phyloP scores from a whole-genome alignment of 2,329 filamentous ascomycete species.

The Lasiodiplodia sp. region DNA sequence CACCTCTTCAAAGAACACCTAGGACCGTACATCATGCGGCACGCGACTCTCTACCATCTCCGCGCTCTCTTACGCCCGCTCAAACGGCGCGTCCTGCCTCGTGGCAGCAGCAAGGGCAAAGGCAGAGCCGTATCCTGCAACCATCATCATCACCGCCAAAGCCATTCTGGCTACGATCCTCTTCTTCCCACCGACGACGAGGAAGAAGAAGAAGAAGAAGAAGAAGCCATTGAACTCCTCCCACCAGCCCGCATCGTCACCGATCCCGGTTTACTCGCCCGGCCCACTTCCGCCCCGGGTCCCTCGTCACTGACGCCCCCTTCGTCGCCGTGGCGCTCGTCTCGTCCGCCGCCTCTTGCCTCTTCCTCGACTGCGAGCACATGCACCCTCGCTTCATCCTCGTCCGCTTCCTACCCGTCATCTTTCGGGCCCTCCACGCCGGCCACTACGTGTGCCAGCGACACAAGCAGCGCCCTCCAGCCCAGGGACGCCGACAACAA shows the following conservation, averaged over 20 bases:
- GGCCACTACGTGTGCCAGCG: neutral
- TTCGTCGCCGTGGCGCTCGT: neutral
- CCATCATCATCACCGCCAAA: neutral
- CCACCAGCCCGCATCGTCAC: constrained; percentile 1
- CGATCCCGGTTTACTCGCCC: neutral
- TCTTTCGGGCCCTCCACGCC: neutral
- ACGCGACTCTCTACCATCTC: constrained; percentile 16
- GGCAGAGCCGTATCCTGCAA: neutral
- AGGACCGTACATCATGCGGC: neutral
- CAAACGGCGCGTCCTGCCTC: constrained; percentile 5
- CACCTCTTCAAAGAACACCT: neutral
- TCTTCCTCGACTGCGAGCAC: neutral
- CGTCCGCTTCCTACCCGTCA: neutral
- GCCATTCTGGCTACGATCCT: neutral
- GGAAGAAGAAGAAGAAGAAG: neutral
- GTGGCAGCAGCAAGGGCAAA: neutral
- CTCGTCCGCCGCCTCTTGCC: neutral
- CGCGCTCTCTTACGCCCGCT: constrained; percentile 12
- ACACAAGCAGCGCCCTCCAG: neutral
- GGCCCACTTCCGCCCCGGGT: neutral
- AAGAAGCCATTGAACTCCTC: constrained; percentile 16
- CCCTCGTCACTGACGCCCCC: neutral
- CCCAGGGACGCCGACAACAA: neutral
- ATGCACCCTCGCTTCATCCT: neutral
- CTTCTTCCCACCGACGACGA: constrained; percentile 2